Conservation (phyloP, 495 filamentous ascomycete genomes). For the Lasiosphaeris hirsuta region DNA sequence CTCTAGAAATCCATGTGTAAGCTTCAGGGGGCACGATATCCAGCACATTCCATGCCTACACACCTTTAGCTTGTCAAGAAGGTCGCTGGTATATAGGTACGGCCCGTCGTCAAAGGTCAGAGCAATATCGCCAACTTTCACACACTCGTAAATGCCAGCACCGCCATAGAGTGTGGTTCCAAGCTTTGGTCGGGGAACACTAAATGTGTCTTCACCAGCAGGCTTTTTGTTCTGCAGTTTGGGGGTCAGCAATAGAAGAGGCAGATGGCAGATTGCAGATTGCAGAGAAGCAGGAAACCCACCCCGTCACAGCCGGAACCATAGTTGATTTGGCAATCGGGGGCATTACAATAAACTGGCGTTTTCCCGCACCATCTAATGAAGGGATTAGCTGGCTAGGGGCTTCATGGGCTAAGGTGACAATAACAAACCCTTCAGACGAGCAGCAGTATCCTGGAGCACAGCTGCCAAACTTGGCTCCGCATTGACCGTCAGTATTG, state of each 20-base stretch:
- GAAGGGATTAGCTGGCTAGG: slow-evolving; percentile 33
- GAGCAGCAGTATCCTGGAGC: slow-evolving; percentile 61
- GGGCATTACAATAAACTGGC: slow-evolving; percentile 60
- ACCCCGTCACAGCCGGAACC: slow-evolving; percentile 62
- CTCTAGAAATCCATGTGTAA: slow-evolving; percentile 33
- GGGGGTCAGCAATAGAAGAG: slow-evolving; percentile 4
- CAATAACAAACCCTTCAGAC: slow-evolving; percentile 46
- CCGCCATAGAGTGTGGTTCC: slow-evolving; percentile 60
- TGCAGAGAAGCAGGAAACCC: background rate
- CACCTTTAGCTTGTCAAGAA: slow-evolving; percentile 62
- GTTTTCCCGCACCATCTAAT: slow-evolving; percentile 58
- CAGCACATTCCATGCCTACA: background rate
- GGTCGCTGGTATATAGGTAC: slow-evolving; percentile 61
- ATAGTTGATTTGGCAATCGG: slow-evolving; percentile 67
- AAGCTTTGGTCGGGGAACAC: slow-evolving; percentile 55
- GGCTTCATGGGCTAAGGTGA: background rate
- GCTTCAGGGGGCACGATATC: background rate
- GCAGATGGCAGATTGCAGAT: too few species aligned
- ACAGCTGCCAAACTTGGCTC: slow-evolving; percentile 47
- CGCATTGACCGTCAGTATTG: slow-evolving; percentile 34
- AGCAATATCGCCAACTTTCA: slow-evolving; percentile 60
- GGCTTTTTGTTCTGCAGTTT: slow-evolving; percentile 52
- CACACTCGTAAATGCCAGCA: slow-evolving; percentile 64
- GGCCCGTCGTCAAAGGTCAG: slow-evolving; percentile 81
- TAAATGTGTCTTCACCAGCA: slow-evolving; percentile 55